Percentiles rank a stretch among this genome's conserved stretches.
Conservation (phyloP, 805 yeast species). For the Saccharomycopsis microspora region DNA sequence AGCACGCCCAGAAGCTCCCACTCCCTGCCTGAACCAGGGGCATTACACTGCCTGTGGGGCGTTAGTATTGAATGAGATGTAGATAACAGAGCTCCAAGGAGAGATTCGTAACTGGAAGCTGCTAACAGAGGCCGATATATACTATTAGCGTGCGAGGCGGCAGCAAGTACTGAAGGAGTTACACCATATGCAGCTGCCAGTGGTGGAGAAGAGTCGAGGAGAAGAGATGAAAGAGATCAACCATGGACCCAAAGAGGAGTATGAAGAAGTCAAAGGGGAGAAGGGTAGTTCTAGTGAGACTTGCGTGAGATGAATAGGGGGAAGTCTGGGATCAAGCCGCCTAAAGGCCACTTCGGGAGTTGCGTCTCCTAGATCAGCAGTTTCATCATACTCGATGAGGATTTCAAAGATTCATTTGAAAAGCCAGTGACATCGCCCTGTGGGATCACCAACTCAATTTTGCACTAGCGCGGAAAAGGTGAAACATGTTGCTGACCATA, state of each 20-base stretch:
- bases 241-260: neutral
- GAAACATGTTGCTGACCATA: neutral
- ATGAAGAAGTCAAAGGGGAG: neutral
- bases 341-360: neutral
- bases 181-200: conserved; percentile 6
- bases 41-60: neutral
- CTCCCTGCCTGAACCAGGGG: neutral
- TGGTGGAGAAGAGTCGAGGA: neutral
- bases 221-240: neutral
- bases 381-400: neutral
- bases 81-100: conserved; percentile 13
- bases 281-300: neutral
- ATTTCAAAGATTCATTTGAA: neutral
- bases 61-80: conserved; percentile 15
- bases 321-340: neutral
- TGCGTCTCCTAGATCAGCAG: neutral
- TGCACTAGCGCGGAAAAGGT: neutral
- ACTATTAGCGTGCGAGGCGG: conserved; percentile 9
- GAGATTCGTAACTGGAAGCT: conserved; percentile 8
- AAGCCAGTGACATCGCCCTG: neutral
- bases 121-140: conserved; percentile 4
- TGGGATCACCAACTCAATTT: conserved; percentile 11
- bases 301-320: neutral
- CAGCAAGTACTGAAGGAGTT: conserved; percentile 12
- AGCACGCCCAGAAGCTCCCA: neutral